Evolutionary conservation across 768 basidiomycete genomes (phyloP), one percentile per base, ranked within the genome.

Genomic region (Leucosporidium creatinivorum): DNA sequence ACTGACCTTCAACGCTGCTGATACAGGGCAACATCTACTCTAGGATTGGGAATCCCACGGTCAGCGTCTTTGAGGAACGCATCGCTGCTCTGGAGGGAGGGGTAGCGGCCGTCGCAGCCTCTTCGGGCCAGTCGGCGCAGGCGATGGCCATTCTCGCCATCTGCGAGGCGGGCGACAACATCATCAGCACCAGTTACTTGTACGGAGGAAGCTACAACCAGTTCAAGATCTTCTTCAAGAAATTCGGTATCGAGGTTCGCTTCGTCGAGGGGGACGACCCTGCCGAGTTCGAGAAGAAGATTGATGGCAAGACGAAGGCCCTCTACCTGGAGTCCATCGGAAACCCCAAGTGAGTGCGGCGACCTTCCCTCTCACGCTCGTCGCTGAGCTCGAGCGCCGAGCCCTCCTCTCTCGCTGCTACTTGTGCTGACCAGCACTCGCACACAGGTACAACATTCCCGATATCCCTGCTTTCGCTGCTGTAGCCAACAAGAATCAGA

Each of bases 61-160:
- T 70, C 44, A 86, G 85, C 64, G 87, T 90, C 1, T 89, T 91
- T 70, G 89, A 91, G 77, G 82, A 86, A 63, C 85, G 89, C 12
- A 85, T 90, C 28, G 86, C 87, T 6, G 87, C 87, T 0, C 81
- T 91, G n/a, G 89, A 91, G 77, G 87, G 88, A 18, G 89, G 89
- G 26, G 81, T 80, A 3, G 88, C 88, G 0, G 89, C 89, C 8
- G 82, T 91, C 5, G 89, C 89, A 2, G 82, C 85, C 0, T 76
- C 47, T 19, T 48, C 59, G 2, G 59, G 59, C 1, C 88, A 89
- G 74, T 80, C 87, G 5, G 89, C 89, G 0, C 87, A 89, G 73
- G 86, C 89, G 36, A 19, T 52, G 25, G 64, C 64, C 2, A 19
- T 65, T 19, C n/a, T 33, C 5, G 60, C 59, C 7, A 76, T 89